Conservation (phyloP, 768 basidiomycete species). For the Leccinum disarticulatum region DNA sequence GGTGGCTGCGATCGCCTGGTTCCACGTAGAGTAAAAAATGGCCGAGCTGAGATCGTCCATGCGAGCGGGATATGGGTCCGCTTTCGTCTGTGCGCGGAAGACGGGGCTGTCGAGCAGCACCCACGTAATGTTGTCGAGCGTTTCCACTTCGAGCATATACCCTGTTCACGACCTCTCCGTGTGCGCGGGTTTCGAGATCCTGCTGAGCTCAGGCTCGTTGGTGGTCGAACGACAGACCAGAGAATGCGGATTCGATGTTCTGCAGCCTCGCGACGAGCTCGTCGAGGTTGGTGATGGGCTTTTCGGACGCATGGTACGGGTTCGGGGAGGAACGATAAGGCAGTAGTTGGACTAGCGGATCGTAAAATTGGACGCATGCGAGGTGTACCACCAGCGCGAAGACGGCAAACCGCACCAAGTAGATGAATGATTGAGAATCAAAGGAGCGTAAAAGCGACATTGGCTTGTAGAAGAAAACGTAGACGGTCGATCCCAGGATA, state of each 20-base stretch:
- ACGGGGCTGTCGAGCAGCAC: conserved; percentile 93
- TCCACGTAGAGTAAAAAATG: conserved; percentile 98
- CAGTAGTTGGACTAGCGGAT: no score
- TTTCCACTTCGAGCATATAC: conserved; percentile 84
- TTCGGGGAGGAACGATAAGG: no score
- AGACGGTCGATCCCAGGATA: conserved; percentile 48
- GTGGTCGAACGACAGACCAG: conserved; percentile 55
- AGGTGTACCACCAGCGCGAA: no score
- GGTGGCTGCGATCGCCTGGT: conserved; percentile 92
- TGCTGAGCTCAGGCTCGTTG: conserved; percentile 50
- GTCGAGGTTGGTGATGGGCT: conserved; percentile 62
- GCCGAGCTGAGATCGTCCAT: conserved; percentile 97
- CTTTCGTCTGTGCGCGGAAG: conserved; percentile 94
- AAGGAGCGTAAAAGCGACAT: conserved; percentile 37
- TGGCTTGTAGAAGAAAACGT: conserved; percentile 51
- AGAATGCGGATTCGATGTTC: conserved; percentile 61
- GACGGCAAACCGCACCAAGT: no score
- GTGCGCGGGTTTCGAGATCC: conserved; percentile 51
- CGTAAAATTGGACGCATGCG: no score
- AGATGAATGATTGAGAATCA: no score
- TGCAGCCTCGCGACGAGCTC: conserved; percentile 65
- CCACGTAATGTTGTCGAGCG: conserved; percentile 93
- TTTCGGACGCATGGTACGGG: conserved; percentile 53
- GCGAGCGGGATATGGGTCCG: conserved; percentile 93
- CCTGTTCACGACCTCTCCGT: conserved; percentile 52